Percentiles rank a stretch among this genome's conserved stretches.
Evolutionary conservation across 2,329 filamentous ascomycete species (phyloP).

Genomic region (Trichoderma arundinaceum): DNA sequence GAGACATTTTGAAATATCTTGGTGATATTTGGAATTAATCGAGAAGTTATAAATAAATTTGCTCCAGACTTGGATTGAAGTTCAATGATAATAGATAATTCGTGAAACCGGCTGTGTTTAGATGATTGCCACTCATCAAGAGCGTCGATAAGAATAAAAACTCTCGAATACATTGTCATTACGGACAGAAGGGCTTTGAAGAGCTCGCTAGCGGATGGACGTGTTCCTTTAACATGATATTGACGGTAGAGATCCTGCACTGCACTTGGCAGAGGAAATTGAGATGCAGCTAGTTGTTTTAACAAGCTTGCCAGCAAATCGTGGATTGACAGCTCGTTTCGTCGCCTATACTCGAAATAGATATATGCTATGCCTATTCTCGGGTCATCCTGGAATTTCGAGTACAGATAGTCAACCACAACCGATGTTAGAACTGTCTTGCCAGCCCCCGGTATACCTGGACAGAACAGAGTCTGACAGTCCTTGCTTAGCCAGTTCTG

Average conservation of each 20-base stretch:
- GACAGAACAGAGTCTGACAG: constrained; percentile 50
- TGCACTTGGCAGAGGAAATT: neutral
- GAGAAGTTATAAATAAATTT: neutral
- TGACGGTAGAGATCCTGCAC: neutral
- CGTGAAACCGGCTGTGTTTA: neutral
- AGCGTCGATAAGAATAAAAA: constrained; percentile 10
- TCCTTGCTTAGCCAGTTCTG: constrained; percentile 40
- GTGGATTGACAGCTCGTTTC: neutral
- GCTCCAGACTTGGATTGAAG: neutral
- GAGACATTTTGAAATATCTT: neutral
- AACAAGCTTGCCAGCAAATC: constrained; percentile 4
- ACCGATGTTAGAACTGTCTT: constrained; percentile 55
- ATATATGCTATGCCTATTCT: constrained; percentile 5
- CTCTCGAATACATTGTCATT: neutral
- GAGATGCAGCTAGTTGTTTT: neutral
- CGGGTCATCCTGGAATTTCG: too few relatives aligned
- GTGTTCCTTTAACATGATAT: neutral
- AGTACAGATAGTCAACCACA: constrained; percentile 49
- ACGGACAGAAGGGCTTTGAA: neutral
- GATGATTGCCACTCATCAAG: constrained; percentile 7
- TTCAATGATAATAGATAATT: neutral
- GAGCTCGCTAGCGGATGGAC: neutral
- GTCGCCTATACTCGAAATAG: constrained; percentile 2
- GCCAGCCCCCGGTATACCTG: constrained; percentile 54
- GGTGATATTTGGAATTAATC: neutral